These are phyloP conservation scores for Centaurea solstitialis DNA, from an alignment of 129 eudicot genomes.

Conservation along the genomic window DNA sequence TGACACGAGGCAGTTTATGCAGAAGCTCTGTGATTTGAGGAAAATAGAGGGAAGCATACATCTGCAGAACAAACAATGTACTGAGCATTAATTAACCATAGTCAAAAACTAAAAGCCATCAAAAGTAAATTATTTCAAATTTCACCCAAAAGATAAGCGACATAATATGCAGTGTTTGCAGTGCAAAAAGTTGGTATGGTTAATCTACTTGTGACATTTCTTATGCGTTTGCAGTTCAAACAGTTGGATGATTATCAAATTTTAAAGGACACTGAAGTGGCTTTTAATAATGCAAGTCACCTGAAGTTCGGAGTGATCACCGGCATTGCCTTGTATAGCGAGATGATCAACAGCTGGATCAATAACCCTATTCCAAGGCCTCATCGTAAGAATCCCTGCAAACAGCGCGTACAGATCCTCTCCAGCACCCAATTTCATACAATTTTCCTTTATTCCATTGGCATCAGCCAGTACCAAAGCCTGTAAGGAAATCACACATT, in stretches of 20 bases:
- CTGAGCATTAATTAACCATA: neutral
- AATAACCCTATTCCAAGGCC: slow-evolving; percentile 87
- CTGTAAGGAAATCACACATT: slow-evolving; percentile 38
- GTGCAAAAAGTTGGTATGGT: neutral
- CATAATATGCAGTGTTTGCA: neutral
- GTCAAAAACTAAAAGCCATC: neutral
- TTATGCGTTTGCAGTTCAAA: neutral
- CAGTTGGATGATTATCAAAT: neutral
- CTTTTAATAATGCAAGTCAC: slow-evolving; percentile 34
- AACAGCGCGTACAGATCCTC: slow-evolving; percentile 83
- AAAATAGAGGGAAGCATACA: slow-evolving; percentile 89
- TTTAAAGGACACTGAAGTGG: neutral
- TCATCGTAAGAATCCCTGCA: slow-evolving; percentile 96
- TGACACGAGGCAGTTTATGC: slow-evolving; percentile 87
- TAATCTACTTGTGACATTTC: neutral
- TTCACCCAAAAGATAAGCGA: neutral
- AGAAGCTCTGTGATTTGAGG: slow-evolving; percentile 91
- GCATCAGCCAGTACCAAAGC: slow-evolving; percentile 84
- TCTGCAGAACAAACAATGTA: slow-evolving; percentile 40
- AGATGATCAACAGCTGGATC: slow-evolving; percentile 89
- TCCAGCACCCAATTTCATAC: slow-evolving; percentile 87
- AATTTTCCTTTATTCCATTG: slow-evolving; percentile 70
- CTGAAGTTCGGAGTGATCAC: slow-evolving; percentile 89
- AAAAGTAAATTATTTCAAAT: neutral
- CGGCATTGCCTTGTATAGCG: slow-evolving; percentile 62